Conservation (phyloP, 2,329 filamentous ascomycete species). For the Sclerotinia borealis region DNA sequence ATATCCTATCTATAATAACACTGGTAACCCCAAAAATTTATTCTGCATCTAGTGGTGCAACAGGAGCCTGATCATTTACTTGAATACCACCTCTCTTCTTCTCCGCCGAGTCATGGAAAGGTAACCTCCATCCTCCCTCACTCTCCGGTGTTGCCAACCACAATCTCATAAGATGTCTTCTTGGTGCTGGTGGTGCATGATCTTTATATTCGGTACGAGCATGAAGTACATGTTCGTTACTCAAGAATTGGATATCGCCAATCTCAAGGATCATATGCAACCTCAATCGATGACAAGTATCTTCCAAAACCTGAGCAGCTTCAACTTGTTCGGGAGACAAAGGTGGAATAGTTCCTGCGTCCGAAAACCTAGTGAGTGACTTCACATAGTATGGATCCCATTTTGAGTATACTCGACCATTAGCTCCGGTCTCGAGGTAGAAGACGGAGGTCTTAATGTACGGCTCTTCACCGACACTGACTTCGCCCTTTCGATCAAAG, state of each 20-base stretch:
- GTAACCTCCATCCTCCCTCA: conserved; percentile 81
- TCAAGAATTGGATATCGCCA: conserved; percentile 82
- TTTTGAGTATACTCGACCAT: conserved; percentile 70
- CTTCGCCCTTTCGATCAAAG: conserved; percentile 86
- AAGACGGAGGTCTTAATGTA: conserved; percentile 69
- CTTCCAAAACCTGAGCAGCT: conserved; percentile 65
- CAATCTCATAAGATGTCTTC: conserved; percentile 73
- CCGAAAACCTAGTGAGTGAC: conserved; percentile 67
- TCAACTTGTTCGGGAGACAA: conserved; percentile 63
- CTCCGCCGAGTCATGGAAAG: conserved; percentile 73
- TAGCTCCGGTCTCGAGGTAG: conserved; percentile 65
- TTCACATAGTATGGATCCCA: conserved; percentile 88
- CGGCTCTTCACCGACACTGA: conserved; percentile 64
- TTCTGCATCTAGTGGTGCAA: conserved; percentile 71
- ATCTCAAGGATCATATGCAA: conserved; percentile 83
- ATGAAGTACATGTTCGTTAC: conserved; percentile 75
- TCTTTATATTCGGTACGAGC: conserved; percentile 76
- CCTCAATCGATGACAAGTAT: conserved; percentile 64
- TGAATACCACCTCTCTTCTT: conserved; percentile 87
- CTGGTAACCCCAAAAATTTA: conserved; percentile 35
- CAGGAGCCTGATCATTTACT: conserved; percentile 72
- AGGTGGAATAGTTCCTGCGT: conserved; percentile 65
- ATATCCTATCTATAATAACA: conserved; percentile 7
- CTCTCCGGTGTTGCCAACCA: conserved; percentile 78
- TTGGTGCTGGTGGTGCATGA: conserved; percentile 58